These are phyloP conservation scores for Neonothopanus nambi DNA, from an alignment of 1,284 basidiomycete genomes.

Conservation along the genomic window DNA sequence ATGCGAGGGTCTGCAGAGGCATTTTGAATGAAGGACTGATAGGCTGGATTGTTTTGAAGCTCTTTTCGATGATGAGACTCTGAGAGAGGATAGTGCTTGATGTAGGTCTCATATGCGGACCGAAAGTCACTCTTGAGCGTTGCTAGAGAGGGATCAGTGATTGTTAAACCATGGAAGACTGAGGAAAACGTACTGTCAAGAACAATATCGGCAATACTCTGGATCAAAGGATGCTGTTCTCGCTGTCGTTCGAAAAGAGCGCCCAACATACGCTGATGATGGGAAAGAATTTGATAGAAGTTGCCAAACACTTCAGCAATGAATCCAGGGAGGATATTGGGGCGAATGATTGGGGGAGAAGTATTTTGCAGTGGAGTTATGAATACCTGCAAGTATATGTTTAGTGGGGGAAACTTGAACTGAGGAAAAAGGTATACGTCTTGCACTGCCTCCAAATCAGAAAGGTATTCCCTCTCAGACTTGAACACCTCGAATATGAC, in stretches of 20 bases:
- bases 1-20: constrained; percentile 66
- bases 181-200: constrained; percentile 55
- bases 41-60: constrained; percentile 61
- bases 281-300: constrained; percentile 56
- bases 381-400: constrained; percentile 53
- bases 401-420: constrained; percentile 1
- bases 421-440: constrained; percentile 44
- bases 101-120: constrained; percentile 71
- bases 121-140: constrained; percentile 51
- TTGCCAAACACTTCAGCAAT: constrained; percentile 78
- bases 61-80: constrained; percentile 78
- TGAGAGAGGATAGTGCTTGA: constrained; percentile 82
- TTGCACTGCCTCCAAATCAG: constrained; percentile 66
- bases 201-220: constrained; percentile 76
- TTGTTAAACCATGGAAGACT: constrained; percentile 20
- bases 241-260: constrained; percentile 71
- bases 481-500: constrained; percentile 83
- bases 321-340: constrained; percentile 53
- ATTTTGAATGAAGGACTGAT: constrained; percentile 65
- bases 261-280: constrained; percentile 68
- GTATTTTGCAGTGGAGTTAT: constrained; percentile 58
- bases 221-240: constrained; percentile 78
- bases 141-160: constrained; percentile 39
- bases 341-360: constrained; percentile 57
- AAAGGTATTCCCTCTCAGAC: constrained; percentile 78